Percentiles rank a stretch among this genome's conserved stretches.
These are phyloP conservation scores for Saccharomycopsis fermentans DNA, from an alignment of 805 yeast species.

Conservation along the genomic window DNA sequence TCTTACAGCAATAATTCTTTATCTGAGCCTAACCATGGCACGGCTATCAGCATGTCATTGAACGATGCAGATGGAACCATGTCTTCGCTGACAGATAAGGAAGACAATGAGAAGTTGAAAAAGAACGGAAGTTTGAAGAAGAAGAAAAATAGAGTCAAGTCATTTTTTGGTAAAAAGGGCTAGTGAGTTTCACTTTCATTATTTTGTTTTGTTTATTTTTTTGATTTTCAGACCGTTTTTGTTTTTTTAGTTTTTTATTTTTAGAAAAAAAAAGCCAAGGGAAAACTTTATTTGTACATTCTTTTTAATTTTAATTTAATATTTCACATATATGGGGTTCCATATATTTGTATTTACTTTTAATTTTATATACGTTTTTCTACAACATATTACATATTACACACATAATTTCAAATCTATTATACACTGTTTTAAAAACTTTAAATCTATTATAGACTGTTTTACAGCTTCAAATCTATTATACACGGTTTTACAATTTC, in stretches of 20 bases:
- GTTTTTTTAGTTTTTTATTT: not conserved
- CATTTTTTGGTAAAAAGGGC: conserved; percentile 15
- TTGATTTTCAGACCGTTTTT: not conserved
- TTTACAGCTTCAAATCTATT: too few relatives aligned
- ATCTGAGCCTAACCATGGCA: not conserved
- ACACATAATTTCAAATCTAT: not conserved
- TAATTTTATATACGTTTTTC: not conserved
- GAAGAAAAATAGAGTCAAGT: conserved; percentile 4
- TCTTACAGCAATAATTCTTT: not conserved
- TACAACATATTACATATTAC: not conserved
- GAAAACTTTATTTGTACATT: not conserved
- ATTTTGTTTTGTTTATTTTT: too few relatives aligned
- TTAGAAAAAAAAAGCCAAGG: not conserved
- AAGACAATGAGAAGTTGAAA: conserved; percentile 11
- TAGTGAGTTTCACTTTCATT: not conserved
- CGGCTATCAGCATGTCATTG: conserved; percentile 5
- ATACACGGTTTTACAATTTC: too few relatives aligned
- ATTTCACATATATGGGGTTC: not conserved
- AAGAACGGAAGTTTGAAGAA: conserved; percentile 6
- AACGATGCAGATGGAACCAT: not conserved
- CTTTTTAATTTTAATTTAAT: not conserved
- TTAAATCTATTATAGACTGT: too few relatives aligned
- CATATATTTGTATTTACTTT: not conserved
- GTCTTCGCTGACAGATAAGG: conserved; percentile 3
- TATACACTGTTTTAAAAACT: not conserved